Conservation (phyloP, 2,329 filamentous ascomycete species). For the Pseudovirgaria hyperparasitica region DNA sequence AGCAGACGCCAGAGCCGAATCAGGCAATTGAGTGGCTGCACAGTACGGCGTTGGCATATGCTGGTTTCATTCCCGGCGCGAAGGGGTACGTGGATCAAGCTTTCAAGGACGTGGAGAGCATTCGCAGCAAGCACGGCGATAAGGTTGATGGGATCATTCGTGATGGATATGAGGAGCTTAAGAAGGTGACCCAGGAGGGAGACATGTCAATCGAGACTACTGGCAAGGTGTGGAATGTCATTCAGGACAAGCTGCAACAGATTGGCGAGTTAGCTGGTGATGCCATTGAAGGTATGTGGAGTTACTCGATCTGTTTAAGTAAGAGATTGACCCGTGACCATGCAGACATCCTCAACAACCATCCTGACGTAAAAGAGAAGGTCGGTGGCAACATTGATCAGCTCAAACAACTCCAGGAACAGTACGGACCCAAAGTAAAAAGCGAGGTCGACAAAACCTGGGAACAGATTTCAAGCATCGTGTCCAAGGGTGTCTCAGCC, state of each 20-base stretch:
- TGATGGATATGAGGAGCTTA: constrained; percentile 56
- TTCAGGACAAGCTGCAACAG: constrained; percentile 48
- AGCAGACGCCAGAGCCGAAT: constrained; percentile 51
- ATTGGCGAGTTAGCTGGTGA: constrained; percentile 51
- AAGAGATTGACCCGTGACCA: too few species aligned
- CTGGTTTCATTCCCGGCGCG: constrained; percentile 59
- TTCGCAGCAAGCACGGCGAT: constrained; percentile 53
- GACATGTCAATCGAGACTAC: constrained; percentile 49
- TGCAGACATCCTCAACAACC: constrained; percentile 58
- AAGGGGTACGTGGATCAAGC: constrained; percentile 53
- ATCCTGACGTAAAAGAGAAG: constrained; percentile 61
- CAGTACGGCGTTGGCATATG: constrained; percentile 54
- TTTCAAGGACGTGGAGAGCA: constrained; percentile 58
- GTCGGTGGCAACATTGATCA: constrained; percentile 55
- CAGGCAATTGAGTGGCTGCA: constrained; percentile 55
- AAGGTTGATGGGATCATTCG: constrained; percentile 58
- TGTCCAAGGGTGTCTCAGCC: constrained; percentile 47
- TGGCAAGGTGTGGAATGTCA: constrained; percentile 45
- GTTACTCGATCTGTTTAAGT: too few species aligned
- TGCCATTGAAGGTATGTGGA: constrained; percentile 39
- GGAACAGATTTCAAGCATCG: constrained; percentile 50
- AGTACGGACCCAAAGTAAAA: constrained; percentile 64
- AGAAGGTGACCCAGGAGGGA: constrained; percentile 47
- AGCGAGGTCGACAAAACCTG: constrained; percentile 63
- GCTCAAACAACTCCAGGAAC: constrained; percentile 55